A percentile compares a stretch with the other conserved stretches of the same genome.
Conservation (phyloP, 495 filamentous ascomycete species). For the Penicillium bovifimosum region DNA sequence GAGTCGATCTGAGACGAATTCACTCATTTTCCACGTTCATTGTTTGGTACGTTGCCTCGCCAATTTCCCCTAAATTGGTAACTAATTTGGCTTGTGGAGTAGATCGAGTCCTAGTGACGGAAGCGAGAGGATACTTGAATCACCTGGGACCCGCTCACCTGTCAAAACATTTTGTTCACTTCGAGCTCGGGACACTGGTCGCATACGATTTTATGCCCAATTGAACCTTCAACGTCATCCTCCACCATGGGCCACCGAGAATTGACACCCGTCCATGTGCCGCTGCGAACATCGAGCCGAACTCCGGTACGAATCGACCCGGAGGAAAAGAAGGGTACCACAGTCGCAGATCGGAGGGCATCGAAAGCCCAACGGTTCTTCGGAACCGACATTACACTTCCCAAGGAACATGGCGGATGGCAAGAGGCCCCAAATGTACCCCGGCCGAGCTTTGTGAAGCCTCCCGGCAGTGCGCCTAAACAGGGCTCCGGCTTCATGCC, state of each 20-base stretch:
- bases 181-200: neutral
- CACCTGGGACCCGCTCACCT: neutral
- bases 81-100: constrained; percentile 2
- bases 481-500: constrained; percentile 21
- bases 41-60: neutral
- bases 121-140: neutral
- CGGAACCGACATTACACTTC: constrained; percentile 30
- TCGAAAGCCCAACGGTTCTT: constrained; percentile 39
- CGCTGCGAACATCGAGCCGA: constrained; percentile 31
- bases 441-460: constrained; percentile 29
- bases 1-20: neutral
- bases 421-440: constrained; percentile 19
- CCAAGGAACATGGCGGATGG: constrained; percentile 16
- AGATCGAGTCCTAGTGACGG: neutral
- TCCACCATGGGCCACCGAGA: constrained; percentile 18
- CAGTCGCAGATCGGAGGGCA: constrained; percentile 16
- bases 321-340: constrained; percentile 16
- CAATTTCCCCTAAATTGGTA: neutral
- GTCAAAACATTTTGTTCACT: neutral
- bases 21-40: neutral
- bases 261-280: constrained; percentile 21
- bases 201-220: constrained; percentile 3
- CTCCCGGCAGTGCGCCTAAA: constrained; percentile 20
- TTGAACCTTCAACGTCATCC: neutral
- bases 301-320: constrained; percentile 11